These are phyloP conservation scores for Ganoderma multipileum DNA, from an alignment of 1,284 basidiomycete genomes.

Conservation along the genomic window DNA sequence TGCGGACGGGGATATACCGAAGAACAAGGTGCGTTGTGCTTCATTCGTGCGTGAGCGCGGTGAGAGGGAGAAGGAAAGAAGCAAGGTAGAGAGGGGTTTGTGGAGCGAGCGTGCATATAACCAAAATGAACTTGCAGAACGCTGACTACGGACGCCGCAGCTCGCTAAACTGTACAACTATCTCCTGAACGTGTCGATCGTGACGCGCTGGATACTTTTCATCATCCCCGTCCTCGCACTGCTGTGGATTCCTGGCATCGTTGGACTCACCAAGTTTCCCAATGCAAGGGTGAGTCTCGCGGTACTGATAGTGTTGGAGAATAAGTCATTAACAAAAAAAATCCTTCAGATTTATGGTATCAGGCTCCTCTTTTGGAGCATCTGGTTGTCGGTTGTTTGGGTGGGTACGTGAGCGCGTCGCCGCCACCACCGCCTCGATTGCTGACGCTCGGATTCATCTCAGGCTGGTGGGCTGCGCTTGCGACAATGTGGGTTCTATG, in stretches of 20 bases:
- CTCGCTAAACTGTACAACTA: conserved; percentile 72
- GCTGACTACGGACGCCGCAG: conserved; percentile 40
- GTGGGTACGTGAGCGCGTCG: conserved; percentile 49
- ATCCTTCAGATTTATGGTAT: conserved; percentile 62
- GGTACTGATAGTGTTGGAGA: background rate
- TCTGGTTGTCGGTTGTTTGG: conserved; percentile 86
- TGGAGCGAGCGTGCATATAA: background rate
- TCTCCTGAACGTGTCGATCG: conserved; percentile 78
- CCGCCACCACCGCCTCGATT: conserved; percentile 3
- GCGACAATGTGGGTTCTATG: conserved; percentile 59
- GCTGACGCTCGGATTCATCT: conserved; percentile 7
- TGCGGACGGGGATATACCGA: conserved; percentile 70
- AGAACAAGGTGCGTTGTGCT: conserved; percentile 52
- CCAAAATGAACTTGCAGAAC: background rate
- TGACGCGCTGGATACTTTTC: conserved; percentile 83
- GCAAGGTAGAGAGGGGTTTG: background rate
- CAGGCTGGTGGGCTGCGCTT: conserved; percentile 85
- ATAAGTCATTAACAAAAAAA: conserved; percentile 5
- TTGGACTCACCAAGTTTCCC: conserved; percentile 68
- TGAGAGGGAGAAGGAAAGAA: background rate
- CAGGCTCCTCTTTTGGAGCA: conserved; percentile 83
- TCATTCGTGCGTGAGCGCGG: background rate
- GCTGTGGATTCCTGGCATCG: conserved; percentile 81
- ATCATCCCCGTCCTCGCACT: conserved; percentile 76
- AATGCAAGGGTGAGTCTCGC: conserved; percentile 54